These are phyloP conservation scores for Penicillium egyptiacum DNA, from an alignment of 495 filamentous ascomycete genomes.

Conservation along the genomic window DNA sequence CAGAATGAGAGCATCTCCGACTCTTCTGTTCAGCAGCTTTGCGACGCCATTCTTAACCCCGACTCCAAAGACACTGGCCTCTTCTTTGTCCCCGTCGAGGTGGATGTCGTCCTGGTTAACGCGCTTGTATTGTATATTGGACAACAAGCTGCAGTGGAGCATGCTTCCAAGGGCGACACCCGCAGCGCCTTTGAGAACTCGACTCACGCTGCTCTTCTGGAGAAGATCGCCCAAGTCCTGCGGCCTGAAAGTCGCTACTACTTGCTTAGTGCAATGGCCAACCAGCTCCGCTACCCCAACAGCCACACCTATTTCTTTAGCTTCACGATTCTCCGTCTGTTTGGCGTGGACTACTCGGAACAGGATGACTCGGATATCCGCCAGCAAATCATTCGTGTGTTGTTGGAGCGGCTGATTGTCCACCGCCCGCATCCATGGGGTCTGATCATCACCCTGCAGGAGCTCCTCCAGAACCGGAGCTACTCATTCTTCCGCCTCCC, in stretches of 20 bases:
- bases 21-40: constrained; percentile 68
- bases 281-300: constrained; percentile 89
- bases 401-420: constrained; percentile 83
- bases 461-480: constrained; percentile 85
- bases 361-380: constrained; percentile 78
- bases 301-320: constrained; percentile 92
- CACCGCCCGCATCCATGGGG: constrained; percentile 97
- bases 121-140: constrained; percentile 83
- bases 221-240: constrained; percentile 70
- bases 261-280: constrained; percentile 78
- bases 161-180: constrained; percentile 56
- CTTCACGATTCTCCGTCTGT: constrained; percentile 81
- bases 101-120: constrained; percentile 72
- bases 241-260: constrained; percentile 80
- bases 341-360: constrained; percentile 74
- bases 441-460: constrained; percentile 82
- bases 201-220: constrained; percentile 71
- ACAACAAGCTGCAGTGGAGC: constrained; percentile 59
- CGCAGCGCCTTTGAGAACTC: constrained; percentile 68
- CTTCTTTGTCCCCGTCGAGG: constrained; percentile 59
- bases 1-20: constrained; percentile 58
- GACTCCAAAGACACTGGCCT: constrained; percentile 56
- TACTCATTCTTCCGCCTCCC: constrained; percentile 90
- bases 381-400: constrained; percentile 82
- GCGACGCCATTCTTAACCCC: constrained; percentile 61